These are phyloP conservation scores for Neurospora sp. DNA, from an alignment of 495 filamentous ascomycete species.

Conservation along the genomic window DNA sequence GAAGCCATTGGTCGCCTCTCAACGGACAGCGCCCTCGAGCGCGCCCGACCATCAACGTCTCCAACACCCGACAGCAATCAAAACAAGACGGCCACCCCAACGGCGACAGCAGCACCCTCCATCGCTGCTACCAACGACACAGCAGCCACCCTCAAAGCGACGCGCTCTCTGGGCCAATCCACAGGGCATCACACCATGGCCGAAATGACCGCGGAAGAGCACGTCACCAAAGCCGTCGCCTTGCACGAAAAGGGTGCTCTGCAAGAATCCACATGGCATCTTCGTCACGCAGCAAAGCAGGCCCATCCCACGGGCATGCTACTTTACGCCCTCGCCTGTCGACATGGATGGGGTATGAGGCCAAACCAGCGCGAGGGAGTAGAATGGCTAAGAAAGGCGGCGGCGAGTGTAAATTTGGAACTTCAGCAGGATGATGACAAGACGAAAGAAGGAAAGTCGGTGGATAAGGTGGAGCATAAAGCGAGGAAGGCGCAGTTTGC, in stretches of 20 bases:
- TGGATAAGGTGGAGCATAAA: conserved; percentile 60
- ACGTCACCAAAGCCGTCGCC: conserved; percentile 78
- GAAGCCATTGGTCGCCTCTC: conserved; percentile 38
- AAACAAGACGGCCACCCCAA: conserved; percentile 36
- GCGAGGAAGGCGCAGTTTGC: conserved; percentile 84
- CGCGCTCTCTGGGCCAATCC: conserved; percentile 32
- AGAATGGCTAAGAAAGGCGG: conserved; percentile 78
- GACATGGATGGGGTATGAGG: conserved; percentile 98
- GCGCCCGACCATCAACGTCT: conserved; percentile 27
- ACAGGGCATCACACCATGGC: conserved; percentile 28
- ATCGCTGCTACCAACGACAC: conserved; percentile 48
- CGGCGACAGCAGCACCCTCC: conserved; percentile 7
- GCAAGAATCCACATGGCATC: conserved; percentile 89
- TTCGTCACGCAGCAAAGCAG: conserved; percentile 78
- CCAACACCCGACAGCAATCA: conserved; percentile 23
- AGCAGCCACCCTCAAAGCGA: conserved; percentile 53
- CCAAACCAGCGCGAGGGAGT: conserved; percentile 83
- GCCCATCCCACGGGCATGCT: conserved; percentile 90
- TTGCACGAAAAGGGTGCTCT: conserved; percentile 77
- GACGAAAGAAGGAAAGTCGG: conserved; percentile 49
- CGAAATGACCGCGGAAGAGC: conserved; percentile 69
- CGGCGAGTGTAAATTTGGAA: conserved; percentile 73
- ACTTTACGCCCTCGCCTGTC: conserved; percentile 86
- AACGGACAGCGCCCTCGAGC: conserved; percentile 29
- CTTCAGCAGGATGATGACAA: conserved; percentile 68